A percentile compares a stretch with the other conserved stretches of the same genome.
Evolutionary conservation across 176 grass and related monocot genomes (phyloP).

Genomic region (Echinochloa phyllopogon): DNA sequence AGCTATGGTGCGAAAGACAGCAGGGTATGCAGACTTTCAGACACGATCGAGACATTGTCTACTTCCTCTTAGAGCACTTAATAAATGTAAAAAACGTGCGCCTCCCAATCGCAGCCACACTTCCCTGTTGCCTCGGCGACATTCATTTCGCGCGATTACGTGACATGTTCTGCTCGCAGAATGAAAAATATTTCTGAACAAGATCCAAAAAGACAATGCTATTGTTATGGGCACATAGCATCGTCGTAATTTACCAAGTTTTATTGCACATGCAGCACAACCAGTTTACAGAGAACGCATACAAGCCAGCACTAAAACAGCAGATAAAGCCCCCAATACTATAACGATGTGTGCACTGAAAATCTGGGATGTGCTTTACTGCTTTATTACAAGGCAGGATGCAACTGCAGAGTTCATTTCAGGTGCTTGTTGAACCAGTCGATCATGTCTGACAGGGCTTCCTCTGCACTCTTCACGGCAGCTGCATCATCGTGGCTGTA

Average conservation of each 20-base stretch:
- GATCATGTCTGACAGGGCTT: constrained; percentile 58
- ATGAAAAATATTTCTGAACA: background rate
- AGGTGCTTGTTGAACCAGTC: constrained; percentile 70
- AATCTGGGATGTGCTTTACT: background rate
- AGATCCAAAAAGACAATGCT: background rate
- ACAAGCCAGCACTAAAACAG: background rate
- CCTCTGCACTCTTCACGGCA: constrained; percentile 59
- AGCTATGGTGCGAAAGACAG: too few relatives aligned
- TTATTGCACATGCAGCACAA: constrained; percentile 17
- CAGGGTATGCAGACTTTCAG: too few relatives aligned
- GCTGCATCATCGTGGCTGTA: constrained; percentile 47
- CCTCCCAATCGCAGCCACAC: background rate
- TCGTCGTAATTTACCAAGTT: background rate
- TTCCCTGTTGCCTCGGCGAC: background rate
- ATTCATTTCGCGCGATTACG: background rate
- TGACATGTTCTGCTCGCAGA: background rate
- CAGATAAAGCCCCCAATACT: background rate
- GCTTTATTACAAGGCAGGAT: background rate
- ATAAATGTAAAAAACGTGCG: too few relatives aligned
- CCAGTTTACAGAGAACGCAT: background rate
- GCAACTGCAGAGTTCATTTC: constrained; percentile 29
- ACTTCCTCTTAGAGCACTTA: too few relatives aligned
- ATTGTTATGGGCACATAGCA: background rate
- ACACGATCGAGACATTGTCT: too few relatives aligned
- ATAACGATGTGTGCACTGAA: background rate